Evolutionary conservation across 768 basidiomycete genomes (phyloP), one percentile per base, ranked within the genome.

Genomic region (Chiua virens): DNA sequence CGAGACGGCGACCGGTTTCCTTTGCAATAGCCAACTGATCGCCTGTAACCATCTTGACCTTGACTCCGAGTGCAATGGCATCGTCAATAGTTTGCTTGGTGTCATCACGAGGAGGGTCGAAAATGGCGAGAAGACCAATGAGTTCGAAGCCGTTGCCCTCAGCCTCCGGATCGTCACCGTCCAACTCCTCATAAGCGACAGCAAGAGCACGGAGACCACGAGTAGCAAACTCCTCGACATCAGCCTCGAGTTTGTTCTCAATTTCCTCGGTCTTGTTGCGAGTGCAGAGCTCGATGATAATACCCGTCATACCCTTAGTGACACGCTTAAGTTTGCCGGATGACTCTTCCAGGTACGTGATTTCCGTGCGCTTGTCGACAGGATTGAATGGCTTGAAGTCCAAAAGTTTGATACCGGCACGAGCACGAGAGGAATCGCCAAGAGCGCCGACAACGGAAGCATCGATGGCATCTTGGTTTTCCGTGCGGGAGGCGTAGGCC

Each of bases 341-440:
- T 8, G 92, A 79, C 71, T 94, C 87, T 70, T 97, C 95, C 42
- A 83, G 87, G 78, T 98, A 98, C 44, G 96, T 98, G 70, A 96
- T 95, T 76, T 98, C 96, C 53, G 96, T 98, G 66, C 95, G 92
- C 81, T 98, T 98, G 81, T 96, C 93, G 62, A 95, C 93, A 45
- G 96, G 96, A 80, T 98, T 97, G 83, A 98, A 98, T 5, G 95
- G 95, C 79, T 97, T 98, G 82, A 98, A 98, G 74, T 98, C 95
- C 67, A 98, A 79, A 40, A 98, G 86, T 70, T 90, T 94, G 77
- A 98, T 97, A 32, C 94, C 94, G 45, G 81, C 81, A 57, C 94
- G 94, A 52, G 96, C 95, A 49, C 81, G 82, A 38, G 70, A 30
- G 2, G 81, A 62, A 66, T 93, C 87, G 37, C 85, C 85, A 44